Conservation (phyloP, 2,329 filamentous ascomycete species). For the Tolypocladium endophyticum region DNA sequence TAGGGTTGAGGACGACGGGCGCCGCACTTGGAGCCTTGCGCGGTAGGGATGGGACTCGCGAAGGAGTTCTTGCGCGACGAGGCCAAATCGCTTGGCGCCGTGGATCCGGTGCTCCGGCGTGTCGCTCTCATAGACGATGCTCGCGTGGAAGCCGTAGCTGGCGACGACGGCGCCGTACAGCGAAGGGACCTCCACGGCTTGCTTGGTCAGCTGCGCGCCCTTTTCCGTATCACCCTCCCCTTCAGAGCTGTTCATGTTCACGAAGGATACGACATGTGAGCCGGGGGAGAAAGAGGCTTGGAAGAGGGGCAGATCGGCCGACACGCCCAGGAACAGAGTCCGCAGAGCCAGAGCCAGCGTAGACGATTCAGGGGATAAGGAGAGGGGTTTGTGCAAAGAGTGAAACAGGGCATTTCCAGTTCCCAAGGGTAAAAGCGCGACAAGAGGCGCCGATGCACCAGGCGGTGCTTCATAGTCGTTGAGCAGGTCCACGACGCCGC, state of each 20-base stretch:
- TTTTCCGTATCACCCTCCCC: background rate
- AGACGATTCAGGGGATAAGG: constrained; percentile 27
- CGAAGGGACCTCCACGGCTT: constrained; percentile 22
- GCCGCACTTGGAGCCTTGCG: constrained; percentile 28
- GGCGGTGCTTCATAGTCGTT: constrained; percentile 38
- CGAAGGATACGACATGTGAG: constrained; percentile 34
- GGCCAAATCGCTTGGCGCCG: constrained; percentile 68
- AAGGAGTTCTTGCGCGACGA: constrained; percentile 73
- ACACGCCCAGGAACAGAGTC: constrained; percentile 47
- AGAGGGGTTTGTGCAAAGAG: constrained; percentile 48
- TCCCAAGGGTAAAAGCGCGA: constrained; percentile 49
- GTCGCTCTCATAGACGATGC: constrained; percentile 84
- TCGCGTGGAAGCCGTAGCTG: constrained; percentile 83
- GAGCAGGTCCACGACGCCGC: constrained; percentile 72
- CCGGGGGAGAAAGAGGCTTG: constrained; percentile 49
- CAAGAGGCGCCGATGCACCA: constrained; percentile 22
- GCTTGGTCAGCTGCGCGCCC: constrained; percentile 10
- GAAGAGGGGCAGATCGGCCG: constrained; percentile 51
- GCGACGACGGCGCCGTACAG: constrained; percentile 73
- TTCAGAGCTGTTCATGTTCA: constrained; percentile 2
- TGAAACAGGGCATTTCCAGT: constrained; percentile 57
- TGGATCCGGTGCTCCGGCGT: constrained; percentile 69
- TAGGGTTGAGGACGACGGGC: constrained; percentile 3
- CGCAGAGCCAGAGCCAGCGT: constrained; percentile 39
- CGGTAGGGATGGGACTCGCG: constrained; percentile 38